Conservation (phyloP, 2,329 filamentous ascomycete species). For the Cryphonectria japonica region DNA sequence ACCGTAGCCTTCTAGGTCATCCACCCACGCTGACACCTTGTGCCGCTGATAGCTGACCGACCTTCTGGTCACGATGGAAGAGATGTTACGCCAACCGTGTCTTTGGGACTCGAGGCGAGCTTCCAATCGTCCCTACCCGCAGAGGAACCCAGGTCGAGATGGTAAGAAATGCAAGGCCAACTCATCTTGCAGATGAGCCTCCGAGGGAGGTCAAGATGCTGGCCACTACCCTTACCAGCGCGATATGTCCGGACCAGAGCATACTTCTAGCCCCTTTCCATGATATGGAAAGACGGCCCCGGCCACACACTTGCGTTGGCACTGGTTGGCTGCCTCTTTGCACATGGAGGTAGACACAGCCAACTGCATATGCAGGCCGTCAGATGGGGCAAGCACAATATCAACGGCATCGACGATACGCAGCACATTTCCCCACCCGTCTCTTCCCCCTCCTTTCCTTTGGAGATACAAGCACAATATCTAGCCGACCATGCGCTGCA, state of each 20-base stretch:
- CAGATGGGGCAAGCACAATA: not conserved
- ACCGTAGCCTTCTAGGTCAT: not conserved
- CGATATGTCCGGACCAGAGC: not conserved
- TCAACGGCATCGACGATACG: not conserved
- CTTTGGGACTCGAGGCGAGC: not conserved
- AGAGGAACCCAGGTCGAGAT: not conserved
- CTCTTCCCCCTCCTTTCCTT: no score
- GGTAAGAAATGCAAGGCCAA: conserved; percentile 7
- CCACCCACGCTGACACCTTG: conserved; percentile 1
- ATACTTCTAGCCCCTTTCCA: not conserved
- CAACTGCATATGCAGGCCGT: conserved; percentile 16
- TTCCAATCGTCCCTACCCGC: not conserved
- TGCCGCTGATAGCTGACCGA: not conserved
- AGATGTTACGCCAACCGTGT: conserved; percentile 1
- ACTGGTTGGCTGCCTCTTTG: not conserved
- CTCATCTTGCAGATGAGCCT: conserved; percentile 14
- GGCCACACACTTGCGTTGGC: not conserved
- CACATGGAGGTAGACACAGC: not conserved
- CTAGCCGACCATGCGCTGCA: not conserved
- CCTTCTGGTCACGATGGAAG: not conserved
- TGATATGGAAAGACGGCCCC: not conserved
- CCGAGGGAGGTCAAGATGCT: not conserved
- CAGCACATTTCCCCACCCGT: no score
- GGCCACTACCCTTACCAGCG: not conserved
- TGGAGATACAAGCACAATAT: not conserved